Percentiles rank a stretch among this genome's conserved stretches.
Conservation (phyloP, 2,329 filamentous ascomycete genomes). For the Penicillium frequentans region DNA sequence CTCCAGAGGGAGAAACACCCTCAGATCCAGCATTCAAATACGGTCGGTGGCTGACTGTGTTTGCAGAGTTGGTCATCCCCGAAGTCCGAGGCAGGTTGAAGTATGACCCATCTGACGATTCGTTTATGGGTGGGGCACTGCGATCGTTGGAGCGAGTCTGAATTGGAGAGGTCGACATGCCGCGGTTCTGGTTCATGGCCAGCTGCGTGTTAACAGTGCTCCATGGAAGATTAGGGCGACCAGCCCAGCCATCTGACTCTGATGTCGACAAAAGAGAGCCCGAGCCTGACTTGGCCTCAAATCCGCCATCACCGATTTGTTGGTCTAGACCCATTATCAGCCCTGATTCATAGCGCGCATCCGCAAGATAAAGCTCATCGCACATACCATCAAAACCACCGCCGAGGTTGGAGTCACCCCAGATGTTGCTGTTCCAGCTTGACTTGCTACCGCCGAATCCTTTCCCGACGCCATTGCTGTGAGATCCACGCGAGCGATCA, state of each 20-base stretch:
- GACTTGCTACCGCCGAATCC: slow-evolving; percentile 46
- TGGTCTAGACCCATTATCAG: slow-evolving; percentile 24
- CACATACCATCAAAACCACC: slow-evolving; percentile 45
- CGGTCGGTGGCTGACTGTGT: slow-evolving; percentile 27
- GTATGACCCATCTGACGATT: slow-evolving; percentile 48
- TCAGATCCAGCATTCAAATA: slow-evolving; percentile 36
- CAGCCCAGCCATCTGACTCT: slow-evolving; percentile 64
- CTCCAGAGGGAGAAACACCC: slow-evolving; percentile 34
- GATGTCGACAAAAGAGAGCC: slow-evolving; percentile 68
- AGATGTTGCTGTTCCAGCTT: slow-evolving; percentile 52
- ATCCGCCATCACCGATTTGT: slow-evolving; percentile 28
- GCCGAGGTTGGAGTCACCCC: slow-evolving; percentile 50
- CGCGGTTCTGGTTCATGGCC: slow-evolving; percentile 46
- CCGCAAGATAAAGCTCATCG: not conserved
- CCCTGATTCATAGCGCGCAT: not conserved
- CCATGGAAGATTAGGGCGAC: slow-evolving; percentile 59
- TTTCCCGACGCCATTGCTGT: slow-evolving; percentile 41
- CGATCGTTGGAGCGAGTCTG: slow-evolving; percentile 53
- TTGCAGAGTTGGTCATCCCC: slow-evolving; percentile 41
- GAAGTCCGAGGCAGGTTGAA: slow-evolving; percentile 48
- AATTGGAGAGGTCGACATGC: slow-evolving; percentile 59
- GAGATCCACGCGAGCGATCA: slow-evolving; percentile 37
- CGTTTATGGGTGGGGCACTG: slow-evolving; percentile 38
- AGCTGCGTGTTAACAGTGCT: slow-evolving; percentile 51
- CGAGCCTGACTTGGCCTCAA: slow-evolving; percentile 65